Evolutionary conservation across 352 stramenopile genomes (phyloP), one percentile per base, ranked within the genome.

Genomic region (Phytophthora multivora): DNA sequence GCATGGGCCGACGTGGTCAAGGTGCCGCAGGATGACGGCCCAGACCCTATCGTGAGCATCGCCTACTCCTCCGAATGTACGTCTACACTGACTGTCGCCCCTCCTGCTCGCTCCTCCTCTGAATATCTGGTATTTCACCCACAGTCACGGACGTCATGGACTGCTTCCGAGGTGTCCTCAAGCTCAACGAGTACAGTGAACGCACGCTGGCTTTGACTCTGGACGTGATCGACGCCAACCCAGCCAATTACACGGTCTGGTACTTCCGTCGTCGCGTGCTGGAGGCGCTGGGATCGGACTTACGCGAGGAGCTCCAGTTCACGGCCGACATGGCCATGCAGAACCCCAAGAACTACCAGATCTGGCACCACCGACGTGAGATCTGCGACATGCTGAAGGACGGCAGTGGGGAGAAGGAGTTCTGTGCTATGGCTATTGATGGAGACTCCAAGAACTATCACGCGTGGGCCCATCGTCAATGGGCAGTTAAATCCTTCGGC

Each of bases 331-430:
- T 98, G 69, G 95, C 95, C 28, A 86, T 97, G 23, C 71, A 82
- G 21, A 96, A 98, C 81, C 97, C 97, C 4, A 99, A 99, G 80
- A 99, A 99, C 81, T 99, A 99, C 83, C 97, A 99, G 77, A 97
- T 99, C 68, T 99, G 97, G 97, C 98, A 99, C 80, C 97, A 99
- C 75, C 95, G 97, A 18, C 85, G 97, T 41, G 95, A 96, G 58
- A 83, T 99, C 26, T 91, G 98, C 59, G 79, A 93, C 45, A 74
- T 87, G 55, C 48, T 96, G 59, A 59, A 83, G 11, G 75, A 98
- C 71, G 80, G 81, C 25, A 81, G 83, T 52, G 55, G 79, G 12
- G 97, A 99, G 79, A 87, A 99, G 53, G 66, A 59, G 8, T 99
- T 99, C 63, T 91, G 96, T 33, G 86, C 83, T 42, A 73, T 83